Conservation (phyloP, 345 rosid genomes). For the Punica granatum region DNA sequence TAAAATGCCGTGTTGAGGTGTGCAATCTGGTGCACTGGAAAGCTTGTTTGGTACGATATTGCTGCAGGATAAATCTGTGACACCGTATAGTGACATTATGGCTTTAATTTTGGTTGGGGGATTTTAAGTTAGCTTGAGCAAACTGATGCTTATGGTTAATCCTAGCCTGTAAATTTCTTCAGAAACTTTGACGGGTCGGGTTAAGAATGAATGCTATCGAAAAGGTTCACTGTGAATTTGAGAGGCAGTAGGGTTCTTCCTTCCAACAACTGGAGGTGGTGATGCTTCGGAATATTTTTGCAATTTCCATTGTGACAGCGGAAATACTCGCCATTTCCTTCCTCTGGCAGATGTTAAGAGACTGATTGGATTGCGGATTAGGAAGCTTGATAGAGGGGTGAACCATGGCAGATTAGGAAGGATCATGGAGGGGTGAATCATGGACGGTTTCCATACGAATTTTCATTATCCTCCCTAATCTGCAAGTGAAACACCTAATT, state of each 20-base stretch:
- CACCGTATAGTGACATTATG: neutral
- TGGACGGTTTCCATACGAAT: no score
- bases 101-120: neutral
- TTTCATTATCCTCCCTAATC: no score
- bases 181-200: neutral
- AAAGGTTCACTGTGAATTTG: neutral
- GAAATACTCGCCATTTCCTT: no score
- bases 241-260: neutral
- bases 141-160: neutral
- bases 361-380: no score
- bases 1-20: constrained; percentile 25
- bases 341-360: no score
- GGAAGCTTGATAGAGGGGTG: no score
- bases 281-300: neutral
- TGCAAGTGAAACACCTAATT: no score
- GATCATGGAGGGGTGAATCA: no score
- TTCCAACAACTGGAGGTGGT: neutral
- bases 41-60: constrained; percentile 3
- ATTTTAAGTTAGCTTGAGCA: neutral
- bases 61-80: constrained; percentile 7
- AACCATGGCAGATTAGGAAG: no score
- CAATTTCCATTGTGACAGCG: no score
- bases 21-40: constrained; percentile 8
- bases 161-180: neutral
- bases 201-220: neutral